phyloP scores from a whole-genome alignment of 768 basidiomycete species.

The Naganishia vishniacii region DNA sequence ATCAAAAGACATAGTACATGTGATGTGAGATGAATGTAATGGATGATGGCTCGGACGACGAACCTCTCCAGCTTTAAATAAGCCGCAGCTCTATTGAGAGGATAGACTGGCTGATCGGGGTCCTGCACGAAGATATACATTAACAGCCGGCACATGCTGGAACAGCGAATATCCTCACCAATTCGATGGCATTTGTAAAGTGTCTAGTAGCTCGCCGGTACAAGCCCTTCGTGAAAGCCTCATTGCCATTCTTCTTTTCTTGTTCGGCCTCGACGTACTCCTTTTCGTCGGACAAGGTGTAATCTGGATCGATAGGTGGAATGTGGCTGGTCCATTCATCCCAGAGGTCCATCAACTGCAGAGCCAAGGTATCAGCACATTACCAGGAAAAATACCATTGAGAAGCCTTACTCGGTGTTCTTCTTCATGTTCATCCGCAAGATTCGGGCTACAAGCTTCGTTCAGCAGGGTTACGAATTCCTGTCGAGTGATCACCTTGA shows the following conservation, averaged over 20 bases:
- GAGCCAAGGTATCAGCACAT: not conserved
- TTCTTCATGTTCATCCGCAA: conserved; percentile 16
- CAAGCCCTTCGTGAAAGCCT: conserved; percentile 23
- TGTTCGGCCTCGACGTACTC: conserved; percentile 24
- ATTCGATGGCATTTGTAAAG: conserved; percentile 24
- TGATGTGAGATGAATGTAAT: not conserved
- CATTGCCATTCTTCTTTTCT: conserved; percentile 28
- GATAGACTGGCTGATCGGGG: conserved; percentile 25
- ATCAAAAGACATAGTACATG: not conserved
- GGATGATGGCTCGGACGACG: conserved; percentile 43
- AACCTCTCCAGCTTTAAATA: conserved; percentile 93
- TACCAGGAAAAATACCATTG: too few relatives aligned
- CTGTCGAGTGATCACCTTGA: not conserved
- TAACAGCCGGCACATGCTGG: not conserved
- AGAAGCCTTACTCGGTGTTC: conserved; percentile 6
- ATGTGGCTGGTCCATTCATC: conserved; percentile 15
- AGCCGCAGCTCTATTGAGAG: conserved; percentile 72
- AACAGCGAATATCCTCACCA: conserved; percentile 8
- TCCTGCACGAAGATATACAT: conserved; percentile 13
- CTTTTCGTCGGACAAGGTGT: conserved; percentile 3
- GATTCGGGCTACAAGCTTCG: conserved; percentile 20
- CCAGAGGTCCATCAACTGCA: conserved; percentile 11
- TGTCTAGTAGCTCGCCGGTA: conserved; percentile 24
- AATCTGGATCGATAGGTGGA: conserved; percentile 10
- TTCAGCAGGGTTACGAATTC: conserved; percentile 18